Evolutionary conservation across 1,139 yeast genomes (phyloP).

Genomic region (Schwanniomyces etchellsii): DNA sequence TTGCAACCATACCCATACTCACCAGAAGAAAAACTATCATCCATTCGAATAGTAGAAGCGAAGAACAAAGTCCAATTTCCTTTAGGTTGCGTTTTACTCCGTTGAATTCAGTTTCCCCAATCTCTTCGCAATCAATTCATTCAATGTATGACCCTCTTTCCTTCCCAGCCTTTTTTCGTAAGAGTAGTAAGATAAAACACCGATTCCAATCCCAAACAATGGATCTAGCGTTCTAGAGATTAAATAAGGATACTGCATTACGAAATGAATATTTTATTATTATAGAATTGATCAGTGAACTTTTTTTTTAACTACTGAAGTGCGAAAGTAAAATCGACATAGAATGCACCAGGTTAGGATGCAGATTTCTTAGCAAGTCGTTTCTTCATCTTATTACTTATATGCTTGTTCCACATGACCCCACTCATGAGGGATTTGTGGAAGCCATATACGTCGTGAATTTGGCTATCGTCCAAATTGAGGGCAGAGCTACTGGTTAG

Average conservation of each 20-base stretch:
- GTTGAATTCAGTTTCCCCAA: slow-evolving; percentile 2
- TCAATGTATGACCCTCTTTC: slow-evolving; percentile 51
- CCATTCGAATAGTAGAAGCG: too few species aligned
- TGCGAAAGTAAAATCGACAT: not conserved
- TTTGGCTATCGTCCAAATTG: slow-evolving; percentile 21
- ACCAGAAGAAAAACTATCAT: too few species aligned
- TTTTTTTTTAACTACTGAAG: not conserved
- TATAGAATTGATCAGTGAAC: not conserved
- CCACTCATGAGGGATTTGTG: slow-evolving; percentile 50
- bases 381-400: slow-evolving; percentile 46
- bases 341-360: not conserved
- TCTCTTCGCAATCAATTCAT: slow-evolving; percentile 31
- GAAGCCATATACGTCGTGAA: slow-evolving; percentile 46
- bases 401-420: slow-evolving; percentile 51
- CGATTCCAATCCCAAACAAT: slow-evolving; percentile 51
- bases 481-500: slow-evolving; percentile 11
- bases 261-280: not conserved
- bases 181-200: slow-evolving; percentile 53
- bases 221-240: slow-evolving; percentile 48
- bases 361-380: slow-evolving; percentile 22
- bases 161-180: slow-evolving; percentile 54
- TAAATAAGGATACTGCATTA: slow-evolving; percentile 35
- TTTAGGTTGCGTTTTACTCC: not conserved
- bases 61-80: too few species aligned
- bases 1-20: too few species aligned